Base-by-base conservation (phyloP, 1,284 basidiomycete species). In the Rhizoctonia solani region DNA sequence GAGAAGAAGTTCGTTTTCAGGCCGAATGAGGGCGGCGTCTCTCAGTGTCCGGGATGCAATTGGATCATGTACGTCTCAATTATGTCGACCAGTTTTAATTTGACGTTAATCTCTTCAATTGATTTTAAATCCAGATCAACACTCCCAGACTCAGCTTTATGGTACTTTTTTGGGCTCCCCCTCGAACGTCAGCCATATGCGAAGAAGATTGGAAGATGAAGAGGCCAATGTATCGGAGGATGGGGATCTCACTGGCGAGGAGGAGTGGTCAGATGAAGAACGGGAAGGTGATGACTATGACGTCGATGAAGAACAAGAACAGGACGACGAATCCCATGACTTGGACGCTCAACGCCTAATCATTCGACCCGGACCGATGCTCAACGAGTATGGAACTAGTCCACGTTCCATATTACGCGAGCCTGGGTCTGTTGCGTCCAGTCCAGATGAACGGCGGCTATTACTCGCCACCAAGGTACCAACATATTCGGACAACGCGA, bases 281-380 rank as follows among this genome's bases (percentile, higher is more conserved):
- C 73, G 74, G 21, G 74, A 74, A 14, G 71, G 71, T 8, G 73
- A 68, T 39, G 70, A 70, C 21, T 52, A 65, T 13, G 55, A 47
- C 11, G 44, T 59, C 30, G 58, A 73, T 32, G 73, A 72, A 34
- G 70, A 66, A 27, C 74, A 73, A 5, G 71, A 73, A 54, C 58
- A 69, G 13, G 59, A 72, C 53, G 70, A 72, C 39, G 70, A 46
- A n/a, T 23, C 34, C 19, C 46, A 46, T 32, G 21, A 16, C 47
- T 23, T 66, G 54, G 54, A 71, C 71, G 55, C 61, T 55, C 34
- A 73, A 73, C 27, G 67, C 72, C 3, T 72, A 71, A 58, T 59
- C 30, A 46, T 53, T 49, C 29, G 27, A 53, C 50, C 30, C 66
- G 27, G 27, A 58, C 58, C 34, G 63, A 29, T 47, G 69, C 65